Percentiles rank a stretch among this genome's conserved stretches.
These are phyloP conservation scores for Hagleromyces aurorensis DNA, from an alignment of 805 yeast genomes.

Conservation along the genomic window DNA sequence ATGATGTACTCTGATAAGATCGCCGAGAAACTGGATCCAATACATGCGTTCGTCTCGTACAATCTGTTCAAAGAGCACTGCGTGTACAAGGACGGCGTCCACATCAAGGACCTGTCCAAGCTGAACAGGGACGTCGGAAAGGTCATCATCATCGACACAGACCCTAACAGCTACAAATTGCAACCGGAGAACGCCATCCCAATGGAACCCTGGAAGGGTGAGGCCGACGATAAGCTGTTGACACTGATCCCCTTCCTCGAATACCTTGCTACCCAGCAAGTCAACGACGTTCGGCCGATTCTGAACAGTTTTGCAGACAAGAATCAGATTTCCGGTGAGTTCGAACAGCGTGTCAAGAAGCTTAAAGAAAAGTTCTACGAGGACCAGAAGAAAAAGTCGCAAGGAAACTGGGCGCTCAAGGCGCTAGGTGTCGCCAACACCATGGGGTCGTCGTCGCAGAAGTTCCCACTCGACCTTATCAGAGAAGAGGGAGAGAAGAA, in stretches of 20 bases:
- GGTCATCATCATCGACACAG: constrained; percentile 71
- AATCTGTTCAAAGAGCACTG: constrained; percentile 89
- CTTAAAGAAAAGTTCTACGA: constrained; percentile 65
- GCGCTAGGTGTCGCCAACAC: constrained; percentile 48
- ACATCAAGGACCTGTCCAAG: constrained; percentile 81
- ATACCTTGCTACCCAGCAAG: constrained; percentile 79
- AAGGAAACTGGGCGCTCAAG: constrained; percentile 46
- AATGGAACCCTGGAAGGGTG: constrained; percentile 80
- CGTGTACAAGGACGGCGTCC: constrained; percentile 72
- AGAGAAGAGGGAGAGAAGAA: constrained; percentile 91
- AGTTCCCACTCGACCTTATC: constrained; percentile 70
- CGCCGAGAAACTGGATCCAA: constrained; percentile 86
- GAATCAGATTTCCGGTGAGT: constrained; percentile 66
- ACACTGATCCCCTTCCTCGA: constrained; percentile 87
- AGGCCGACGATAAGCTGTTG: constrained; percentile 70
- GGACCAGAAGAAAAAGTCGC: constrained; percentile 40
- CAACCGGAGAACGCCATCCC: constrained; percentile 96
- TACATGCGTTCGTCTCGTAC: constrained; percentile 80
- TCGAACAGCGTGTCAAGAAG: constrained; percentile 63
- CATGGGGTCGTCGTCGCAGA: constrained; percentile 28
- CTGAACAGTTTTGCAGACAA: constrained; percentile 65
- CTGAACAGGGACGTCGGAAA: constrained; percentile 86
- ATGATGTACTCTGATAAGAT: constrained; percentile 80
- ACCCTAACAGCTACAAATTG: constrained; percentile 59
- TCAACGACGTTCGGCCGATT: constrained; percentile 85